Evolutionary conservation across 768 basidiomycete species (phyloP).

Genomic region (Leccinum pellstonianum): DNA sequence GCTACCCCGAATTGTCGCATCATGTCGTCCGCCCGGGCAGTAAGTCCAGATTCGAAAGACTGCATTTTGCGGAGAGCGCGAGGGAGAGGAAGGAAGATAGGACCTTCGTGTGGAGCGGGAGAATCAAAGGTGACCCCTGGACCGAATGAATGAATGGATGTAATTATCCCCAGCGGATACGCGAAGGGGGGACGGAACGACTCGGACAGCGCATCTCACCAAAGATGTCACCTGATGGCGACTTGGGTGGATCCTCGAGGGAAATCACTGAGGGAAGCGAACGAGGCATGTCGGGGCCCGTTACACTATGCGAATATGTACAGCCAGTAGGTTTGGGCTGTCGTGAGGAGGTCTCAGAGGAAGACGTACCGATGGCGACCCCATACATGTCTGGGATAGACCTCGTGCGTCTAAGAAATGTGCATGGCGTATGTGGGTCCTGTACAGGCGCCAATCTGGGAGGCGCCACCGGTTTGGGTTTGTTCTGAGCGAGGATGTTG

Average conservation of each 20-base stretch:
- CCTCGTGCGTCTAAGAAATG: conserved; percentile 42
- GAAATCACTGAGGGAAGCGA: conserved; percentile 26
- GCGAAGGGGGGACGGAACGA: conserved; percentile 52
- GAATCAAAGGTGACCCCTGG: conserved; percentile 59
- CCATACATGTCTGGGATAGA: conserved; percentile 64
- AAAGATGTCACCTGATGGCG: conserved; percentile 51
- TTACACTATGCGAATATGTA: conserved; percentile 77
- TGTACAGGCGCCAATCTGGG: conserved; percentile 29
- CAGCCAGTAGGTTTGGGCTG: conserved; percentile 45
- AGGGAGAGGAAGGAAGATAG: conserved; percentile 34
- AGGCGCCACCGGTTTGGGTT: conserved; percentile 42
- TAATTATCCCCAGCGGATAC: conserved; percentile 20
- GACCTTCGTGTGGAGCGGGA: conserved; percentile 45
- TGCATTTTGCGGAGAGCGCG: conserved; percentile 48
- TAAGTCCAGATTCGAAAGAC: conserved; percentile 69
- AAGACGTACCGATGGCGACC: conserved; percentile 21
- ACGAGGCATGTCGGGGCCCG: conserved; percentile 61
- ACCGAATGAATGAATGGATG: conserved; percentile 54
- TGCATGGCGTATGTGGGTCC: conserved; percentile 10
- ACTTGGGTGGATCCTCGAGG: conserved; percentile 28
- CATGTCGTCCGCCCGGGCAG: conserved; percentile 43
- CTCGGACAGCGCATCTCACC: conserved; percentile 34
- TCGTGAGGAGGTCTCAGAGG: conserved; percentile 33
- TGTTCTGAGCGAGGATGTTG: conserved; percentile 46
- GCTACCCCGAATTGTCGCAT: conserved; percentile 16